These are phyloP conservation scores for Blastosporella zonata DNA, from an alignment of 1,284 basidiomycete species.

Conservation along the genomic window DNA sequence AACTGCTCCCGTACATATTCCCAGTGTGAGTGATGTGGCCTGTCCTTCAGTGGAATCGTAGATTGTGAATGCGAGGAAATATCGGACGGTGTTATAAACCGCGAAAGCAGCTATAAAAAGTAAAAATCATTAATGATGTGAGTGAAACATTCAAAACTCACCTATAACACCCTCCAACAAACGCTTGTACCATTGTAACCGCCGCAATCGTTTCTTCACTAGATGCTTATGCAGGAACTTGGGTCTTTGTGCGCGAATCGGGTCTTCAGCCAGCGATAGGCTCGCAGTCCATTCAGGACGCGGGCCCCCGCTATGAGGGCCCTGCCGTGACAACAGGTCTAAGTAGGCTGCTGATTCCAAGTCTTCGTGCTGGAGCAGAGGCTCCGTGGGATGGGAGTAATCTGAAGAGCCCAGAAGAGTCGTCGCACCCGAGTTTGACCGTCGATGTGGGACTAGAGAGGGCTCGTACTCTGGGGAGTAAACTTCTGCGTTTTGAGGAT, in stretches of 20 bases:
- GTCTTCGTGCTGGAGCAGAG: constrained; percentile 37
- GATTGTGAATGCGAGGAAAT: constrained; percentile 52
- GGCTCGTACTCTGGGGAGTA: constrained; percentile 40
- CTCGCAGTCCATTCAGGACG: constrained; percentile 33
- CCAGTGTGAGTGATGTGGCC: constrained; percentile 50
- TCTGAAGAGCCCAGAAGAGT: constrained; percentile 46
- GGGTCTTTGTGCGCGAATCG: constrained; percentile 36
- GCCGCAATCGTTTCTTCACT: constrained; percentile 39
- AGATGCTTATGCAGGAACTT: constrained; percentile 34
- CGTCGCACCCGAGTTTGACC: constrained; percentile 49
- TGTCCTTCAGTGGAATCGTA: constrained; percentile 39
- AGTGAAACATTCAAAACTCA: constrained; percentile 28
- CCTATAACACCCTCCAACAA: constrained; percentile 47
- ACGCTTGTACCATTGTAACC: constrained; percentile 36
- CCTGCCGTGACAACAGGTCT: constrained; percentile 46
- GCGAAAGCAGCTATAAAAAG: constrained; percentile 49
- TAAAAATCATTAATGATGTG: neutral
- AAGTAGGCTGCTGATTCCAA: constrained; percentile 42
- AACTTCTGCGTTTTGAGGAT: constrained; percentile 50
- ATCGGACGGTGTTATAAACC: constrained; percentile 57
- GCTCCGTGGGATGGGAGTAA: constrained; percentile 49
- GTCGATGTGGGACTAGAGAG: constrained; percentile 33
- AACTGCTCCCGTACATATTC: constrained; percentile 54
- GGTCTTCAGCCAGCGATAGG: constrained; percentile 42
- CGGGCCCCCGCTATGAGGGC: constrained; percentile 37